phyloP scores from a whole-genome alignment of 192 early-diverging fungal species.

The Coemansia javaensis region DNA sequence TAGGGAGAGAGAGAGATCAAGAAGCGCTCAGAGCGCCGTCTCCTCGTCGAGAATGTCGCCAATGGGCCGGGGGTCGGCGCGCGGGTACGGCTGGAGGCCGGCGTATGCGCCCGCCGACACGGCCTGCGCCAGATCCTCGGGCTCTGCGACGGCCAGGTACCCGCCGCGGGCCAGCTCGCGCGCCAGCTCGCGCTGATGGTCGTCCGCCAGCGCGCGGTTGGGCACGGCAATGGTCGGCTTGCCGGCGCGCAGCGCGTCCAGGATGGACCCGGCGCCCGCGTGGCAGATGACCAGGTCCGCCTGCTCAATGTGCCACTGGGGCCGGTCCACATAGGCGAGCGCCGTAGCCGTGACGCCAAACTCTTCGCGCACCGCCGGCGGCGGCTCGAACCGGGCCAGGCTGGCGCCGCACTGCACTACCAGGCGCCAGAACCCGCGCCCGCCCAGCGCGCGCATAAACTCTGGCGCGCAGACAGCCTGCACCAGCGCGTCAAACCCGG shows the following conservation, averaged over 20 bases:
- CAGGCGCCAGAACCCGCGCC: constrained; percentile 55
- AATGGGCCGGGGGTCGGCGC: constrained; percentile 37
- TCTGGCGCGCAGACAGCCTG: constrained; percentile 30
- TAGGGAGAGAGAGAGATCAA: too few species aligned
- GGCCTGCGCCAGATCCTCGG: constrained; percentile 9
- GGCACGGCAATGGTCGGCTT: constrained; percentile 71
- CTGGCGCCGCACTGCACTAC: constrained; percentile 66
- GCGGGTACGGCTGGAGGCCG: constrained; percentile 28
- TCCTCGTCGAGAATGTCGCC: constrained; percentile 47
- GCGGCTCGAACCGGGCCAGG: constrained; percentile 22
- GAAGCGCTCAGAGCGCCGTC: background rate
- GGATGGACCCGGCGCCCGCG: constrained; percentile 82
- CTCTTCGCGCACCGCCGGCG: constrained; percentile 1
- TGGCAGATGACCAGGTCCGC: constrained; percentile 80
- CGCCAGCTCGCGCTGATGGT: constrained; percentile 86
- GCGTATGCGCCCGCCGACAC: constrained; percentile 7
- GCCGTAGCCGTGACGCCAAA: constrained; percentile 25
- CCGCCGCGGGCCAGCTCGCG: constrained; percentile 55
- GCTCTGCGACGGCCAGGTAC: constrained; percentile 46
- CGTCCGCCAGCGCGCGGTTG: constrained; percentile 74
- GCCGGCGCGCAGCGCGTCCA: constrained; percentile 64
- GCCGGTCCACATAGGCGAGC: constrained; percentile 58
- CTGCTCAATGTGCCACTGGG: constrained; percentile 54
- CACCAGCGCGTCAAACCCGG: constrained; percentile 77
- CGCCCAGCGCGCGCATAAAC: constrained; percentile 51